A percentile compares a stretch with the other conserved stretches of the same genome.
Conservation (phyloP, 805 yeast genomes). For the Saitoella complicata region DNA sequence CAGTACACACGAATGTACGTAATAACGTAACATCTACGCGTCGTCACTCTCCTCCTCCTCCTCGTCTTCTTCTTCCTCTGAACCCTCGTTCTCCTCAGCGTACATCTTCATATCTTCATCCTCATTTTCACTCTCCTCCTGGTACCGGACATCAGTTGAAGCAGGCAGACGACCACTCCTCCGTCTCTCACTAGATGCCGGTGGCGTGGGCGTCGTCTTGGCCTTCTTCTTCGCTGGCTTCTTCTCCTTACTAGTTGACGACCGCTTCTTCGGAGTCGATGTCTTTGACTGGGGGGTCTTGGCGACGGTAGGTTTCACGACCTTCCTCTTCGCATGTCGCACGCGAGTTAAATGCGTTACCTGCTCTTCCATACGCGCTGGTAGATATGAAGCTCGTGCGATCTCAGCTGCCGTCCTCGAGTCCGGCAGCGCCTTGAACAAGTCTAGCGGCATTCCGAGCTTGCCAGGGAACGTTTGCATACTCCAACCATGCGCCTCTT, state of each 20-base stretch:
- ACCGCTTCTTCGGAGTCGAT: not conserved
- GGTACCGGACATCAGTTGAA: no score
- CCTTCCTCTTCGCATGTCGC: not conserved
- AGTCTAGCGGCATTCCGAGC: slow-evolving; percentile 49
- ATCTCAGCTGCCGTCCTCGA: not conserved
- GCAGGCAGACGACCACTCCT: no score
- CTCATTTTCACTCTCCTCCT: no score
- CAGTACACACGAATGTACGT: no score
- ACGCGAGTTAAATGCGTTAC: slow-evolving; percentile 4
- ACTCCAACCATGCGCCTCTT: slow-evolving; percentile 48
- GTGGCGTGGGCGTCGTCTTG: slow-evolving; percentile 1
- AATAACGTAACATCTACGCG: no score
- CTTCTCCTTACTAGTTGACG: slow-evolving; percentile 3
- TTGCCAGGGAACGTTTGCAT: slow-evolving; percentile 73
- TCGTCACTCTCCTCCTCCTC: no score
- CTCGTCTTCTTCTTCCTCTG: no score
- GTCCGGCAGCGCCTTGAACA: slow-evolving; percentile 41
- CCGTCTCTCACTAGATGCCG: no score
- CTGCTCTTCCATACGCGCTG: slow-evolving; percentile 5
- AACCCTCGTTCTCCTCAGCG: no score
- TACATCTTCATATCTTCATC: no score
- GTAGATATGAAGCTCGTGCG: slow-evolving; percentile 6
- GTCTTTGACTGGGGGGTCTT: not conserved
- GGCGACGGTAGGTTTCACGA: not conserved
- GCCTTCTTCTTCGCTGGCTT: slow-evolving; percentile 4